Evolutionary conservation across 441 rosid genomes (phyloP), one percentile per base, ranked within the genome.

Genomic region (Corymbia calophylla): DNA sequence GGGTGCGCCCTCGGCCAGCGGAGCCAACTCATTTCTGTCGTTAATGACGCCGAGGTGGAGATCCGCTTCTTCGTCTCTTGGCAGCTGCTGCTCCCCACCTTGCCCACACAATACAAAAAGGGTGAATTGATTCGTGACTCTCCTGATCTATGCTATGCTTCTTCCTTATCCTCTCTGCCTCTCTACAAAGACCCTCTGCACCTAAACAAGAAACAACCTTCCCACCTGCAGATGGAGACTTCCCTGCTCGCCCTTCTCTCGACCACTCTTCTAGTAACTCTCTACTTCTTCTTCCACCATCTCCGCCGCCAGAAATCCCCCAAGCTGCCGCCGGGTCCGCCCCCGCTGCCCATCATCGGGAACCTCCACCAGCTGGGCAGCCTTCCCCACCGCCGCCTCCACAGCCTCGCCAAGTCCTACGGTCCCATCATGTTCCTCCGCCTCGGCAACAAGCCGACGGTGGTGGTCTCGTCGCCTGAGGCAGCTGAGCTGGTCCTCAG

Each of bases 341-440:
- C 6, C 10, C 89, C 91, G 15, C 32, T 89, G 17, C 87, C 91
- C 14, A 11, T 89, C 35, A 70, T 89, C 32, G 87, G 91, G 44
- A 89, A 89, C 48, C 91, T 89, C 60, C 91, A 87, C 91, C 49
- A 64, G 31, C 87, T 87, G 29, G 87, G 87, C 48, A 58, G 12
- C 14, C 87, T 87, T n/a, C 89, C 91, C 21, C 87, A 80, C 64
- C 88, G 86, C 15, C 8, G 32, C 55, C 91, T 89, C 55, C 89
- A 51, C 15, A 17, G n/a, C 27, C 87, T 89, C 23, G 70, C 91
- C 89, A 55, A 55, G 53, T 73, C 54, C 23, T 60, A 73, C 16
- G 89, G 91, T 21, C 87, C 91, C 56, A 77, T 89, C 73, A 89
- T 87, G 89, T 87, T 48, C 87, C 86, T 80, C 81, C 82, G 81